A percentile compares a stretch with the other conserved stretches of the same genome.
phyloP scores from a whole-genome alignment of 768 basidiomycete genomes.

The Lyophyllum atratum region DNA sequence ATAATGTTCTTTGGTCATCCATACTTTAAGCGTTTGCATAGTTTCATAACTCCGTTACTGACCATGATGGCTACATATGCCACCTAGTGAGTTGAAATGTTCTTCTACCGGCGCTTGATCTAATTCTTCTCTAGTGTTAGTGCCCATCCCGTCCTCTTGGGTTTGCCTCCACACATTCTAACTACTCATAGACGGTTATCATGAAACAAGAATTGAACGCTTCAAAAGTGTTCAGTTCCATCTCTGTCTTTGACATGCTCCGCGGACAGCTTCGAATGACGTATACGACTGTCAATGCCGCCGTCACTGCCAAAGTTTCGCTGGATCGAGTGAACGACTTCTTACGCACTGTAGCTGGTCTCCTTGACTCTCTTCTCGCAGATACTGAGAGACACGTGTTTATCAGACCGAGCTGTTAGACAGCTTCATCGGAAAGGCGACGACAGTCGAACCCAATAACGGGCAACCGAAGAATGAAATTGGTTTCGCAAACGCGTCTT shows the following conservation, averaged over 20 bases:
- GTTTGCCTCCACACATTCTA: not conserved
- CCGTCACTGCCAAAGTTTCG: slow-evolving; percentile 55
- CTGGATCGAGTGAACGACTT: slow-evolving; percentile 52
- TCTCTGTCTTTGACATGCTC: slow-evolving; percentile 63
- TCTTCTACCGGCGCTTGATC: not conserved
- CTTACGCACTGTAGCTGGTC: slow-evolving; percentile 31
- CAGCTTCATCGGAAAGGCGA: not conserved
- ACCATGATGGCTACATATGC: slow-evolving; percentile 67
- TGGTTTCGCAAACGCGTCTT: slow-evolving; percentile 53
- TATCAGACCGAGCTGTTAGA: not conserved
- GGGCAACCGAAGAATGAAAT: slow-evolving; percentile 29
- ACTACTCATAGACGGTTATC: slow-evolving; percentile 30
- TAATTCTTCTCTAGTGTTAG: not conserved
- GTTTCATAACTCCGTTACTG: slow-evolving; percentile 57
- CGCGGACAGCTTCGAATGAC: slow-evolving; percentile 46
- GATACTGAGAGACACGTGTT: not conserved
- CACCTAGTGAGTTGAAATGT: slow-evolving; percentile 40
- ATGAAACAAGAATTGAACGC: slow-evolving; percentile 40
- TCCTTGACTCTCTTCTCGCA: not conserved
- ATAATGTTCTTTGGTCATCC: not conserved
- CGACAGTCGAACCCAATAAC: not conserved
- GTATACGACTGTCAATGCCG: slow-evolving; percentile 21
- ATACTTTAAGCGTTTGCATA: slow-evolving; percentile 21
- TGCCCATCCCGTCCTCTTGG: not conserved
- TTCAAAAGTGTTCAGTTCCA: slow-evolving; percentile 47